phyloP scores from a whole-genome alignment of 2,329 filamentous ascomycete genomes.

The Rugonectria rugulosa region DNA sequence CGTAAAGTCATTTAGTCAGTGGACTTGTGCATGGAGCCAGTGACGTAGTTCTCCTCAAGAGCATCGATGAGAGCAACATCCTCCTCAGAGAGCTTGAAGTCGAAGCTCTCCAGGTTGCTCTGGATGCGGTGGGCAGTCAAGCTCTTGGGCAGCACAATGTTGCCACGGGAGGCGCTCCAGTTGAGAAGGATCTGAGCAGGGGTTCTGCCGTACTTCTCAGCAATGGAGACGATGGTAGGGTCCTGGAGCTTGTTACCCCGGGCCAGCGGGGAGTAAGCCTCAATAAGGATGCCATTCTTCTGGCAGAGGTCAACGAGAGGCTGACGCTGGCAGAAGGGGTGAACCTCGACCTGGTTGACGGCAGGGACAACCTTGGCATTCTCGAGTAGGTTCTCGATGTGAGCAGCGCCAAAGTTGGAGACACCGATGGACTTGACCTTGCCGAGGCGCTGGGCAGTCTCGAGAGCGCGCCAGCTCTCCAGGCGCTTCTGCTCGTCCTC shows the following conservation, averaged over 20 bases:
- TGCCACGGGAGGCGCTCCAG: constrained; percentile 80
- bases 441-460: constrained; percentile 70
- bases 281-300: constrained; percentile 62
- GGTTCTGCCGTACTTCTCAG: constrained; percentile 74
- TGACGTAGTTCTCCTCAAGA: constrained; percentile 76
- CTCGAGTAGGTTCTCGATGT: constrained; percentile 62
- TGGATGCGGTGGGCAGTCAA: constrained; percentile 68
- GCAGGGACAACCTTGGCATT: constrained; percentile 68
- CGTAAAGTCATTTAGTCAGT: constrained; percentile 40
- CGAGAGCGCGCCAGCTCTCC: constrained; percentile 76
- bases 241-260: constrained; percentile 58
- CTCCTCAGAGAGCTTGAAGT: constrained; percentile 65
- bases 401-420: constrained; percentile 77
- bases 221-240: constrained; percentile 65
- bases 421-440: constrained; percentile 76
- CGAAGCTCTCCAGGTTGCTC: constrained; percentile 70
- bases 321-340: constrained; percentile 75
- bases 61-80: constrained; percentile 70
- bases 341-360: constrained; percentile 82
- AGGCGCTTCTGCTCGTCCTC: constrained; percentile 72
- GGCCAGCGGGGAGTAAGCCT: constrained; percentile 60
- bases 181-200: constrained; percentile 79
- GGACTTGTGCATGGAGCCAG: constrained; percentile 57
- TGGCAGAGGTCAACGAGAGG: constrained; percentile 64
- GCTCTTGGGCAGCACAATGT: constrained; percentile 79